These are phyloP conservation scores for Erythrobasidium hasegawianum DNA, from an alignment of 1,284 basidiomycete species.

Conservation along the genomic window DNA sequence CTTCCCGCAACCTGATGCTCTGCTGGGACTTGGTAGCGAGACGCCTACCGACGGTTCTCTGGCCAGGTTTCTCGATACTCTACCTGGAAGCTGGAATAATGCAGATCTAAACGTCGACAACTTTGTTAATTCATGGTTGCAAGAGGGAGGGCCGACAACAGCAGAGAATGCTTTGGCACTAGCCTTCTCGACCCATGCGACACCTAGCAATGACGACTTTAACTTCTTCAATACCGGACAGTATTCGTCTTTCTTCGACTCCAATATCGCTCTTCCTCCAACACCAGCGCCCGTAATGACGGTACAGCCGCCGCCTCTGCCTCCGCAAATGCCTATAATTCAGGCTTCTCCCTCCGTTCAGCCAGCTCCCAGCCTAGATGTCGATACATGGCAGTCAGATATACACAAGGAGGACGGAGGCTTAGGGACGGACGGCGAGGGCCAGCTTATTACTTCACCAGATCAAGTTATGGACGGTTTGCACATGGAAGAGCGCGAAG, in stretches of 20 bases:
- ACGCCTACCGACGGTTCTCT: no score
- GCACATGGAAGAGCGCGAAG: constrained; percentile 5
- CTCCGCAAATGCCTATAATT: no score
- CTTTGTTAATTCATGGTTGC: background rate
- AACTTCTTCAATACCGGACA: background rate
- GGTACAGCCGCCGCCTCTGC: no score
- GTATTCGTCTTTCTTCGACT: background rate
- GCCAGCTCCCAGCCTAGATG: background rate
- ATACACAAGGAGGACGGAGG: background rate
- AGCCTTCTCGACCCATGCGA: background rate
- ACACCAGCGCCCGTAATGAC: background rate
- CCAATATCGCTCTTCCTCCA: background rate
- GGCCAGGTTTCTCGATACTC: no score
- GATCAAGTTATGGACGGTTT: constrained; percentile 19
- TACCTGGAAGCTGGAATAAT: no score
- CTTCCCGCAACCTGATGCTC: no score
- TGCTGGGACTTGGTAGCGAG: no score
- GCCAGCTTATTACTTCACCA: constrained; percentile 13
- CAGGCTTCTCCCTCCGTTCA: background rate
- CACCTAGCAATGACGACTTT: background rate
- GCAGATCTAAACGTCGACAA: background rate
- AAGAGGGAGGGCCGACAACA: background rate
- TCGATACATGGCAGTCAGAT: constrained; percentile 4
- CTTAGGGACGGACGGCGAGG: background rate
- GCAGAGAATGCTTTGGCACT: background rate